Base-by-base conservation (phyloP, 352 stramenopile species). In the Phytopythium mirpurense region DNA sequence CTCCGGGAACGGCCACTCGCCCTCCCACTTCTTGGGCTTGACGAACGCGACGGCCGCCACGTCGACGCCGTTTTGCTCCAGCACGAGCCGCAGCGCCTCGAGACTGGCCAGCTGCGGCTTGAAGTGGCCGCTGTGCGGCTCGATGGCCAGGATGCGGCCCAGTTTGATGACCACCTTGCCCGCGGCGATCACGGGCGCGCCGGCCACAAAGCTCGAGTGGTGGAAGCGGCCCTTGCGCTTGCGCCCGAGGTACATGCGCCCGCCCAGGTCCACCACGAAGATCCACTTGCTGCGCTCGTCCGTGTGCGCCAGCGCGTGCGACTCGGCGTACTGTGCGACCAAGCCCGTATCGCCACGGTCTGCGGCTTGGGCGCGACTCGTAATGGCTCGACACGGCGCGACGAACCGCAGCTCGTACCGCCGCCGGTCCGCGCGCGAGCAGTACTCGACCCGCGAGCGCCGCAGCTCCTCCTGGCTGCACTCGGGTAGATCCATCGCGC, bases 121-220 rank as follows among this genome's bases (percentile, higher is more conserved):
- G 58, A 85, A 90, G 68, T 90, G 79, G 11, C 79, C 79, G 45
- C 77, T 88, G 45, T 90, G 79, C 1, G 79, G 79, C 47, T 90
- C 79, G 32, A 90, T 74, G 10, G 77, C 78, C 1, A 74, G 37
- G 50, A 90, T 77, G 9, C 65, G 46, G 43, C 79, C 79, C 12
- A 83, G 56, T 8, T 72, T 69, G 27, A 87, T 77, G 50, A 83
- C 74, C 46, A 85, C 69, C 53, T 88, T 88, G 36, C 79, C 79
- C 2, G 79, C 79, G n/a, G 75, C 73, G 12, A 72, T 51, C 59
- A 88, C 83, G 9, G 78, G 75, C 23, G 59, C 71, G 15, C 79
- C 79, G 10, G 74, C 68, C 24, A 90, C 67, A 43, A 90, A 90
- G 58, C 79, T 90, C 57, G 79, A 87, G 70, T 90, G 79, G 51